A percentile compares a stretch with the other conserved stretches of the same genome.
These are phyloP conservation scores for Cystofilobasidium capitatum DNA, from an alignment of 768 basidiomycete genomes.

Conservation along the genomic window DNA sequence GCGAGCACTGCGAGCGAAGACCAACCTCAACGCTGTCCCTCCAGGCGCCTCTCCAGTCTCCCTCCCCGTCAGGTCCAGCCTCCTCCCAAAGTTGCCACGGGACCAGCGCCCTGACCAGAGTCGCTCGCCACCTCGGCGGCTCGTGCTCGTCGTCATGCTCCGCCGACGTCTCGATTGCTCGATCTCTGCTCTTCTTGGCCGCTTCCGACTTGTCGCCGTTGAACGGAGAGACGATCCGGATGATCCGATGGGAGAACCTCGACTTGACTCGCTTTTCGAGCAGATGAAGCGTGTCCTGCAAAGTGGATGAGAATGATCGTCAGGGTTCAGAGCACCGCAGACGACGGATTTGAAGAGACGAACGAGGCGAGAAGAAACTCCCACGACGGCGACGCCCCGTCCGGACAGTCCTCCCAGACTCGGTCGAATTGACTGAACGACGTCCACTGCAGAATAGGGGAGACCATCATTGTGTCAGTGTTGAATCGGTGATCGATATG, in stretches of 20 bases:
- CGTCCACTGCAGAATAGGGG: slow-evolving; percentile 51
- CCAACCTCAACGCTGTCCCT: slow-evolving; percentile 7
- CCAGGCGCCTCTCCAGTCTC: slow-evolving; percentile 14
- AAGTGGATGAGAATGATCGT: neutral
- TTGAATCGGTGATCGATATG: neutral
- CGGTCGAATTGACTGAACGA: slow-evolving; percentile 59
- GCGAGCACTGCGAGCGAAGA: slow-evolving; percentile 16
- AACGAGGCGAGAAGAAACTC: slow-evolving; percentile 66
- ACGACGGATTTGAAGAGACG: slow-evolving; percentile 17
- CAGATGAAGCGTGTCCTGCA: slow-evolving; percentile 65
- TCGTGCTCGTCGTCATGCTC: slow-evolving; percentile 40
- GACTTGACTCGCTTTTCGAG: slow-evolving; percentile 97
- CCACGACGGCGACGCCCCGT: slow-evolving; percentile 68
- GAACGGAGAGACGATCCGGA: slow-evolving; percentile 59
- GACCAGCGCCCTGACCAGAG: slow-evolving; percentile 13
- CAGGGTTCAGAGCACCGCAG: neutral
- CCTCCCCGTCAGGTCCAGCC: neutral
- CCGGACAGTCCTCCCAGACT: slow-evolving; percentile 40
- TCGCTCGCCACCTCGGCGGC: slow-evolving; percentile 5
- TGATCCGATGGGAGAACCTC: slow-evolving; percentile 84
- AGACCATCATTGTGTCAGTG: neutral
- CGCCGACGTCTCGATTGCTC: slow-evolving; percentile 41
- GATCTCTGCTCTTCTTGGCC: slow-evolving; percentile 43
- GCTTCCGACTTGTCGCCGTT: slow-evolving; percentile 39
- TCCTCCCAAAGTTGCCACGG: slow-evolving; percentile 46